Evolutionary conservation across 1,139 yeast genomes (phyloP).

Genomic region (Meyerozyma guilliermondii): DNA sequence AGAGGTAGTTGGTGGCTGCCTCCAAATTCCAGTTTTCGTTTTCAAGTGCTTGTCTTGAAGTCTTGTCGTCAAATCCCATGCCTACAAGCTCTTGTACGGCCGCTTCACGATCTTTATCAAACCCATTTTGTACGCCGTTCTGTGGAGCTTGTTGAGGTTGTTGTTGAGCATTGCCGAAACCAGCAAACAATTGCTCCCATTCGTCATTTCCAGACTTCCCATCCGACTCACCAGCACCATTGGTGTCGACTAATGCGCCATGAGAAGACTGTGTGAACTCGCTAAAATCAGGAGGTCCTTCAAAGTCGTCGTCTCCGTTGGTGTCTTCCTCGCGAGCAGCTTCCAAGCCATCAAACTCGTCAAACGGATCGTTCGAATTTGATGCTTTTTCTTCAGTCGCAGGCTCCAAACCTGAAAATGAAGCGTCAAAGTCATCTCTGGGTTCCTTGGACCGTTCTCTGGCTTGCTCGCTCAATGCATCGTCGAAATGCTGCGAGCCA

Average conservation of each 20-base stretch:
- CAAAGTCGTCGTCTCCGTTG: slow-evolving; percentile 22
- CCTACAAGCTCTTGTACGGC: slow-evolving; percentile 75
- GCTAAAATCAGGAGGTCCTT: slow-evolving; percentile 19
- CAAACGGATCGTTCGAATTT: slow-evolving; percentile 28
- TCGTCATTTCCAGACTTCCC: slow-evolving; percentile 52
- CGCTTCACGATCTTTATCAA: background rate
- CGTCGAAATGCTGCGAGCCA: slow-evolving; percentile 31
- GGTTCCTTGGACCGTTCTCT: slow-evolving; percentile 11
- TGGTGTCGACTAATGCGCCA: slow-evolving; percentile 25
- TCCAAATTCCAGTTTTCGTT: slow-evolving; percentile 71
- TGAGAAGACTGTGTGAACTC: slow-evolving; percentile 33
- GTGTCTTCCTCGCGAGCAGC: slow-evolving; percentile 43
- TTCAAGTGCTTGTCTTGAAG: slow-evolving; percentile 64
- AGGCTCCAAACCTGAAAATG: slow-evolving; percentile 37
- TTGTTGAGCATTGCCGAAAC: slow-evolving; percentile 61
- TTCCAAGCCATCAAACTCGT: slow-evolving; percentile 49
- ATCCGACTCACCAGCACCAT: slow-evolving; percentile 4
- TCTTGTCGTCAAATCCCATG: slow-evolving; percentile 77
- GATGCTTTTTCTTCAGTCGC: slow-evolving; percentile 15
- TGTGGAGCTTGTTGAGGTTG: no score
- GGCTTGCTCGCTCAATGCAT: slow-evolving; percentile 36
- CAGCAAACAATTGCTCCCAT: slow-evolving; percentile 94
- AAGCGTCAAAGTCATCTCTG: slow-evolving; percentile 29
- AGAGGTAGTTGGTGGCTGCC: slow-evolving; percentile 76
- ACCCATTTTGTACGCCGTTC: background rate